Evolutionary conservation across 106 monocot genomes (phyloP).

Genomic region (Dendrobium nobile): DNA sequence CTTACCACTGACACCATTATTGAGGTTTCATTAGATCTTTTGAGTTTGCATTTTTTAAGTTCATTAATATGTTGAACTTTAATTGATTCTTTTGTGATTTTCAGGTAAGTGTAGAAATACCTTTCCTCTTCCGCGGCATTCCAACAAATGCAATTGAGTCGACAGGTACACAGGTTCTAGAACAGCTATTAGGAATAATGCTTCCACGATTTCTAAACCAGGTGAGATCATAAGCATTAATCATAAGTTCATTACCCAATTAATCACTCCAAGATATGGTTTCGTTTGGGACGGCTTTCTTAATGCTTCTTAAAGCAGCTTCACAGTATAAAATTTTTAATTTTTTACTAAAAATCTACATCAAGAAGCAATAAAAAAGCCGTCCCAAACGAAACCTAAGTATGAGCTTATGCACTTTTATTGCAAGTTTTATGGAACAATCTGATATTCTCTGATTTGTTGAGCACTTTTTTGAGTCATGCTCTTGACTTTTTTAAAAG

Average conservation of each 20-base stretch:
- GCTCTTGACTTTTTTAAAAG: not conserved
- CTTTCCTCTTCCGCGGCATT: constrained; percentile 66
- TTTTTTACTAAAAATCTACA: no score
- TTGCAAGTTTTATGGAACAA: not conserved
- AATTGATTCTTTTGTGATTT: constrained; percentile 4
- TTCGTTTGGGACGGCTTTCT: no score
- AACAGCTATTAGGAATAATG: constrained; percentile 69
- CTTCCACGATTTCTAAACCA: constrained; percentile 83
- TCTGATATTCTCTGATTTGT: not conserved
- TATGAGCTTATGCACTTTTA: not conserved
- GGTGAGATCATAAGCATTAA: constrained; percentile 21
- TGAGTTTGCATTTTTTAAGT: not conserved
- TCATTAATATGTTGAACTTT: not conserved
- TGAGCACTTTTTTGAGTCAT: not conserved
- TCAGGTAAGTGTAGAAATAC: constrained; percentile 79
- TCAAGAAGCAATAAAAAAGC: no score
- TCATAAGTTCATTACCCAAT: not conserved
- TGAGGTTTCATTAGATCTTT: constrained; percentile 43
- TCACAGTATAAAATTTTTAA: no score
- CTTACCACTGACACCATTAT: constrained; percentile 67
- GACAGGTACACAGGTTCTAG: constrained; percentile 68
- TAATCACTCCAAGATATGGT: not conserved
- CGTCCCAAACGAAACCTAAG: no score
- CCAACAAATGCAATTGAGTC: constrained; percentile 75
- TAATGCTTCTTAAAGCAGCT: no score